A percentile compares a stretch with the other conserved stretches of the same genome.
Conservation (phyloP, 1,284 basidiomycete species). For the Rhodotorula mucilaginosa region DNA sequence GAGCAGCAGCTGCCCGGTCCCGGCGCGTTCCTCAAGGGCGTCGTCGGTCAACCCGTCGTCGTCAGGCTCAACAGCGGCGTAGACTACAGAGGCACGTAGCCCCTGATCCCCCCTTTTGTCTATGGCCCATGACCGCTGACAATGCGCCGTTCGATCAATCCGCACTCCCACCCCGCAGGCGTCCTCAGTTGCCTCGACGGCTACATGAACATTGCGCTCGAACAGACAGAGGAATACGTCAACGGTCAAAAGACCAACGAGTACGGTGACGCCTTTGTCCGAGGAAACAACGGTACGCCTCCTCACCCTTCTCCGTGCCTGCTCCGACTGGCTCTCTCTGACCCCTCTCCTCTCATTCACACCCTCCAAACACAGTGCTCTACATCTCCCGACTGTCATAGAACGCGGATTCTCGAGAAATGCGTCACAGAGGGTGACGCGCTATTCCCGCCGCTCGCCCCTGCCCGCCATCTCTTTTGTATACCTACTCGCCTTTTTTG, state of each 20-base stretch:
- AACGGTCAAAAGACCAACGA: conserved; percentile 82
- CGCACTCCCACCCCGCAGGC: conserved; percentile 55
- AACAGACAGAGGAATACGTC: conserved; percentile 93
- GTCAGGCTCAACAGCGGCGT: conserved; percentile 93
- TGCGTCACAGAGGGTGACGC: not conserved
- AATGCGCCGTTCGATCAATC: too few relatives aligned
- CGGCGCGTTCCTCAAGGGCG: conserved; percentile 49
- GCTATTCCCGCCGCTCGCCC: conserved; percentile 50
- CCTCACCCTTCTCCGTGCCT: not conserved
- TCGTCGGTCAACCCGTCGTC: conserved; percentile 91
- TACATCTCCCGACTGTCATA: conserved; percentile 11
- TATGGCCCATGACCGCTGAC: too few relatives aligned
- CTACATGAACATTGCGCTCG: conserved; percentile 90
- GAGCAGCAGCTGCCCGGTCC: conserved; percentile 30
- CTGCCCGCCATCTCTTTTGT: conserved; percentile 43
- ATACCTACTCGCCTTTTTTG: not conserved
- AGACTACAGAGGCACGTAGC: conserved; percentile 79
- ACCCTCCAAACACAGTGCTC: not conserved
- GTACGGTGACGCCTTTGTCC: conserved; percentile 52
- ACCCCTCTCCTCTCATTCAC: not conserved
- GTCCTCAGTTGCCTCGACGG: conserved; percentile 95
- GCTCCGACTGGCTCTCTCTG: not conserved
- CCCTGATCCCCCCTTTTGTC: not conserved
- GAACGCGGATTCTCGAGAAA: too few relatives aligned
- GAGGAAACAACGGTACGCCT: conserved; percentile 86